phyloP scores from a whole-genome alignment of 306 rosid genomes.

The Lathyrus tuberosus region DNA sequence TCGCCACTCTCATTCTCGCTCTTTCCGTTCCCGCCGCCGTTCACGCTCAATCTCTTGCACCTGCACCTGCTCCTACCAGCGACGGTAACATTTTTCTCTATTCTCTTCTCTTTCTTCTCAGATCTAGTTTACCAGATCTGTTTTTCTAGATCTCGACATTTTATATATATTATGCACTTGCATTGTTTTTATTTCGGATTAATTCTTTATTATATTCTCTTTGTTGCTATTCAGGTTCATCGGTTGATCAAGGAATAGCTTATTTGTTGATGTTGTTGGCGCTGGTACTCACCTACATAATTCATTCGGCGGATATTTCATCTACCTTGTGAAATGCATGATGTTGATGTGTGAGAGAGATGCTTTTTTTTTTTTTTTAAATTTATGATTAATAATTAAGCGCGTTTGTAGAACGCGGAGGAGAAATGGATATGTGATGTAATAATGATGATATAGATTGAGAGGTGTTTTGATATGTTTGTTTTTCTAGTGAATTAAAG shows the following conservation, averaged over 20 bases:
- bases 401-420: background rate
- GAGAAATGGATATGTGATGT: background rate
- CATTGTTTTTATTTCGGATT: background rate
- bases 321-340: constrained; percentile 35
- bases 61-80: constrained; percentile 74
- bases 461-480: constrained; percentile 9
- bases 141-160: constrained; percentile 19
- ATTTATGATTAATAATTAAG: background rate
- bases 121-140: constrained; percentile 24
- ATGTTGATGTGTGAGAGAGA: background rate
- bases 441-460: constrained; percentile 15
- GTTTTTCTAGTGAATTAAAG: constrained; percentile 7
- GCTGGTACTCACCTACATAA: constrained; percentile 60
- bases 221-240: constrained; percentile 47
- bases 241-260: constrained; percentile 75
- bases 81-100: constrained; percentile 50
- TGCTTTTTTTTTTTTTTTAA: background rate
- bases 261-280: constrained; percentile 66
- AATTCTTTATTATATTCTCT: background rate
- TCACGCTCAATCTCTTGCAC: constrained; percentile 53
- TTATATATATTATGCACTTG: background rate
- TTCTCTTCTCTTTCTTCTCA: background rate
- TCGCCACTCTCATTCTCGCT: constrained; percentile 50
- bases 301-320: constrained; percentile 57
- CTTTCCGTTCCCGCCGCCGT: constrained; percentile 53